Conservation (phyloP, 257 asterid species). For the Rubia yunnanensis region DNA sequence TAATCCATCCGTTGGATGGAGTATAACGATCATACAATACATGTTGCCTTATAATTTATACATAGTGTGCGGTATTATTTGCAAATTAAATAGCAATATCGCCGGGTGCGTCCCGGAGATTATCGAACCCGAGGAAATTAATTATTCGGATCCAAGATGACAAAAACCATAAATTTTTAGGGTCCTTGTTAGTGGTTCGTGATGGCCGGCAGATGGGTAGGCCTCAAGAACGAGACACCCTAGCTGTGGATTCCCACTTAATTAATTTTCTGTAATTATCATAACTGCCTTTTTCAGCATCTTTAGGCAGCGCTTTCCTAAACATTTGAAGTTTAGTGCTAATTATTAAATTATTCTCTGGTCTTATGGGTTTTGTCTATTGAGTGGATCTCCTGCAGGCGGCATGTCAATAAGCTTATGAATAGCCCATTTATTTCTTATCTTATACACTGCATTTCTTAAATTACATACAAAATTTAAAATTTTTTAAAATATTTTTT, state of each 20-base stretch:
- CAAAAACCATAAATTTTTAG: neutral
- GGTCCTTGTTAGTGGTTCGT: neutral
- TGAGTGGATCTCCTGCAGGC: too few species aligned
- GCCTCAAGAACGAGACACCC: slow-evolving; percentile 10
- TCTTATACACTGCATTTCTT: too few species aligned
- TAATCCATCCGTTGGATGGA: neutral
- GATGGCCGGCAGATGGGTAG: neutral
- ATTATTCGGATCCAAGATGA: neutral
- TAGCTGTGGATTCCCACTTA: slow-evolving; percentile 11
- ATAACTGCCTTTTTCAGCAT: neutral
- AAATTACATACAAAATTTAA: too few species aligned
- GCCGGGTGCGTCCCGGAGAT: neutral
- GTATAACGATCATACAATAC: neutral
- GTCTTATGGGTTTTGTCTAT: neutral
- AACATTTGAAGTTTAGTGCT: slow-evolving; percentile 12
- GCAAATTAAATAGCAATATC: neutral
- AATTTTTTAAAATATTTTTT: too few species aligned
- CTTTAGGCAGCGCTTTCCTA: neutral
- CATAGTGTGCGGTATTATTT: neutral
- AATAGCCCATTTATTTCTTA: too few species aligned
- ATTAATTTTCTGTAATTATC: neutral
- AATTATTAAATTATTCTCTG: neutral
- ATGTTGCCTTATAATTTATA: neutral
- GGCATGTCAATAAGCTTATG: too few species aligned
- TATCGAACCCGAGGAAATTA: neutral